Base-by-base conservation (phyloP, 1,284 basidiomycete genomes). In the Meira miltonrushii region DNA sequence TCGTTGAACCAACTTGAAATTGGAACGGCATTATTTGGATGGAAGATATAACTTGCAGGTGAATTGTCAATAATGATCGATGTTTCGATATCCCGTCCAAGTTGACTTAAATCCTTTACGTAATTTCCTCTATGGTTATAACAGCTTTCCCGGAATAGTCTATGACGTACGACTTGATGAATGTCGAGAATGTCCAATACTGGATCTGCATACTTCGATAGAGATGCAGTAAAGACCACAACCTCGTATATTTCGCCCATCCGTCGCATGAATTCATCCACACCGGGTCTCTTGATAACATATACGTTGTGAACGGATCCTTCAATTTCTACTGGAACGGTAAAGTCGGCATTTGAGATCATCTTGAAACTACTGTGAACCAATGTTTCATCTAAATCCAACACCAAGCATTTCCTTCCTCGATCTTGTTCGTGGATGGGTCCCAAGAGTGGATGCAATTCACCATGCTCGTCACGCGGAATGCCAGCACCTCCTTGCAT, bases 41-140 rank as follows among this genome's bases (percentile, higher is more conserved):
- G 94, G 84, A 99, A 99, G 71, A 98, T 94, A 80, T 98, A 99
- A 8, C 91, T 95, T 12, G 95, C 94, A 11, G 94, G 94, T 41
- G 92, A 96, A 80, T 98, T 99, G 82, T 98, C 94, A 67, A 99
- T 86, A 80, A 98, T 98, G 75, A 98, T 97, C 62, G 89, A 90
- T 74, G 94, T 91, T 41, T 85, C 84, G 67, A 97, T 91, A 7
- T 90, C 89, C 28, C 94, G 86, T 39, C 94, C 94, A 43, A 99
- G 83, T 80, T 97, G 95, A 44, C 92, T 96, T 39, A 99, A 83
- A 80, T 99, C 95, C 85, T 98, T 99, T 80, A 99, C 95, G 78
- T 97, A 98, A 81, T 95, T 98, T 56, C 95, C 95, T 80, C 89
- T 89, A 81, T 98, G 95, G 78, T 97, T 97, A 80, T 96, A 97